Base-by-base conservation (phyloP, 352 stramenopile genomes). In the Pythium chondricola region DNA sequence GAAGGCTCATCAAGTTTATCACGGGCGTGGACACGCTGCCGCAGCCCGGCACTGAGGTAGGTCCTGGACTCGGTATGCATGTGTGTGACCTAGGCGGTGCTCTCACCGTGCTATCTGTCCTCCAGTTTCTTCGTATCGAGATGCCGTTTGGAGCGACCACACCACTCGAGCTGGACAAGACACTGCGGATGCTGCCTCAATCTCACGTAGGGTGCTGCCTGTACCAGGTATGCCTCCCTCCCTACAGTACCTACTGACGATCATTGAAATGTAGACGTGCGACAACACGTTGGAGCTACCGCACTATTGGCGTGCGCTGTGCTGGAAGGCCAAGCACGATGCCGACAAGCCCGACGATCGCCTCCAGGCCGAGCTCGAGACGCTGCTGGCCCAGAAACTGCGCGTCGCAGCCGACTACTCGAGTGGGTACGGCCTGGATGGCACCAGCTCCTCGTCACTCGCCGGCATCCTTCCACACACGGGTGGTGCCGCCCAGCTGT, bases 271-370 rank as follows among this genome's bases (percentile, higher is more conserved):
- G 36, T 36, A 88, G 77, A 89, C 77, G 6, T 89, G 74, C 33
- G 74, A 89, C 49, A 89, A 89, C 43, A 85, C 69, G 8, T 40
- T 89, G 9, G 74, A 89, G 45, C 63, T 89, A 9, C 74, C 74
- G 8, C 58, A 89, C 61, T 89, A 87, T 47, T 89, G 78, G 74
- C 79, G 72, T 36, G 75, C 72, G 9, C 41, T 87, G 6, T 83
- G 74, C 51, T 87, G 66, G 74, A 69, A 66, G 39, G 35, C 58
- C 14, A 35, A 68, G 0, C 67, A 69, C 14, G 55, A 74, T 11
- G 59, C 70, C 17, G 35, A 56, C 4, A 41, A 49, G 18, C 44
- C 49, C 6, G 74, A 47, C 22, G 39, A 39, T 18, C 7, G 45
- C 22, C 50, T 85, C 14, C 72, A 85, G 56, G 38, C 47, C 29